Evolutionary conservation across 345 rosid genomes (phyloP), one percentile per base, ranked within the genome.

Genomic region (Cochlearia excelsa): DNA sequence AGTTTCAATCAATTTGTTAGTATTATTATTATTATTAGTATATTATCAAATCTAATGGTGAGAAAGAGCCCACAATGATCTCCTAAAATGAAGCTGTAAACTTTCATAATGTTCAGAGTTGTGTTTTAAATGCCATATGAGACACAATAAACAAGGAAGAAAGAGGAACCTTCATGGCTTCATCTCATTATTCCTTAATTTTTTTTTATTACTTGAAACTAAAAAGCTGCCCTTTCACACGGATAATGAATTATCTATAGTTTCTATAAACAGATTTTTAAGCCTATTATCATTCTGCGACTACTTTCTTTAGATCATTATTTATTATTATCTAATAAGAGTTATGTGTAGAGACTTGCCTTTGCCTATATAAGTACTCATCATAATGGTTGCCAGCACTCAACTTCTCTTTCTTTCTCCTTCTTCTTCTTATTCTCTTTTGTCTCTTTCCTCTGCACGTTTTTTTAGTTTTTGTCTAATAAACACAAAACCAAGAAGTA

Each of bases 81-180:
- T 73, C 86, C 83, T 75, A 64, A 71, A 80, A 75, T 78, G 80
- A 77, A 65, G 82, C 75, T 75, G 70, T 30, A 58, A 64, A 70
- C 68, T 74, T 71, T 79, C 59, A 74, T 65, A 76, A 71, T 76
- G 69, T 68, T 78, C 79, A 16, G 23, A 67, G 63, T 61, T 11
- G 62, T 61, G 67, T 54, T 69, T 69, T 54, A 61, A 68, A 69
- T 69, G 73, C 73, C 72, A 53, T 68, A 53, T 29, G 44, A n/a
- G 59, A 63, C 35, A 30, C 69, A 70, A 63, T 49, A 16, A 16
- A 16, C 23, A 49, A 56, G 54, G 57, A 54, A 52, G 27, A 27
- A 55, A 42, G 10, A 62, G 63, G 74, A 69, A 69, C 68, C 68
- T 69, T 69, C 73, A 54, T 61, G 37, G 57, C 68, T 69, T 68